Conservation (phyloP, 2,329 filamentous ascomycete genomes). For the Trichothecium sympodiale region DNA sequence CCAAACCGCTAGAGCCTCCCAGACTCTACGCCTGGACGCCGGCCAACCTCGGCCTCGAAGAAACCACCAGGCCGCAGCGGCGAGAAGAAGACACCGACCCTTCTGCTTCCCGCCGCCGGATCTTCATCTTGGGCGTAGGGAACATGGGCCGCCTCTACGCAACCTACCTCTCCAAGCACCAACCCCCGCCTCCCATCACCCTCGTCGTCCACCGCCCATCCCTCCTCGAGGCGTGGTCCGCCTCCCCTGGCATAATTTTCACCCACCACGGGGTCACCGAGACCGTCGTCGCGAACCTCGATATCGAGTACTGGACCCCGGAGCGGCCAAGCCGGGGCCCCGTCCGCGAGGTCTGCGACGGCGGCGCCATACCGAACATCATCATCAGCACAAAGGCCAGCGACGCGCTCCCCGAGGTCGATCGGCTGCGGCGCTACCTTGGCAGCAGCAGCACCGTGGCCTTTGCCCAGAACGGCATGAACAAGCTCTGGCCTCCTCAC, state of each 20-base stretch:
- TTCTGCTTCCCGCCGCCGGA: constrained; percentile 38
- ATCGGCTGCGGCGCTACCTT: constrained; percentile 49
- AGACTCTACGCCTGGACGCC: constrained; percentile 25
- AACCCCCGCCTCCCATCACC: constrained; percentile 59
- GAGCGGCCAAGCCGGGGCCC: constrained; percentile 22
- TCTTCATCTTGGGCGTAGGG: constrained; percentile 71
- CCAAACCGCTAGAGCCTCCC: constrained; percentile 14
- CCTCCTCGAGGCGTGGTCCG: constrained; percentile 36
- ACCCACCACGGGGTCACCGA: constrained; percentile 21
- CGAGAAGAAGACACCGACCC: constrained; percentile 3
- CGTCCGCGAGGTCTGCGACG: constrained; percentile 27
- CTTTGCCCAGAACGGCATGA: constrained; percentile 85
- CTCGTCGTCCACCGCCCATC: constrained; percentile 60
- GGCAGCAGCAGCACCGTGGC: constrained; percentile 59
- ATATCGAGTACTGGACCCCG: constrained; percentile 42
- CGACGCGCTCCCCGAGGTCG: constrained; percentile 50
- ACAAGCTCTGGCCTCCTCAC: constrained; percentile 45
- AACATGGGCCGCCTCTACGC: constrained; percentile 75
- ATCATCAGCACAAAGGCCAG: constrained; percentile 70
- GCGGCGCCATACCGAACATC: constrained; percentile 51
- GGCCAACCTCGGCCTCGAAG: constrained; percentile 14
- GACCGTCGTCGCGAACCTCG: constrained; percentile 23
- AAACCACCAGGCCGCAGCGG: neutral
- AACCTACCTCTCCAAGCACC: constrained; percentile 52
- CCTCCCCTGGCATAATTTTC: constrained; percentile 32